Conservation (phyloP, 2,329 filamentous ascomycete species). For the Ciborinia camelliae region DNA sequence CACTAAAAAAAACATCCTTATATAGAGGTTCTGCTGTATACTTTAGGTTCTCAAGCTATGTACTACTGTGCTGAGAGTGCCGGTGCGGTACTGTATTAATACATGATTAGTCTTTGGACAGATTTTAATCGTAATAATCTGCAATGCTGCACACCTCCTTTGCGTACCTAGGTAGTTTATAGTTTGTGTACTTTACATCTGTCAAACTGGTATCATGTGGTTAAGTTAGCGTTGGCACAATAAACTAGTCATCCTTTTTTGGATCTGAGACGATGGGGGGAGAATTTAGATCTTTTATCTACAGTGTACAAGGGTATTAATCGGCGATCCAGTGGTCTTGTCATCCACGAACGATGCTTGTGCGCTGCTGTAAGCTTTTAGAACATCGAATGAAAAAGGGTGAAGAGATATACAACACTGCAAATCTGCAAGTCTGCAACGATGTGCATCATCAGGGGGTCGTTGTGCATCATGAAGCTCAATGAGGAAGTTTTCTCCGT, state of each 20-base stretch:
- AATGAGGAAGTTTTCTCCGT: constrained; percentile 14
- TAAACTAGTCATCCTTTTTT: not conserved
- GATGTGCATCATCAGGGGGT: constrained; percentile 15
- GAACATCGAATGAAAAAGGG: constrained; percentile 5
- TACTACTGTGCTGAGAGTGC: no score
- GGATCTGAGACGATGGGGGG: not conserved
- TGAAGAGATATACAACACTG: constrained; percentile 2
- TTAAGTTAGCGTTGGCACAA: no score
- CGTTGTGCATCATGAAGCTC: constrained; percentile 14
- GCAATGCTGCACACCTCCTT: not conserved
- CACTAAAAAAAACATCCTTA: no score
- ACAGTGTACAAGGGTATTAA: constrained; percentile 12
- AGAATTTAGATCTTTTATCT: constrained; percentile 16
- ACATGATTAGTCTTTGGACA: not conserved
- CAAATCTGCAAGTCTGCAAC: no score
- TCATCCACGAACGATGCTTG: constrained; percentile 6
- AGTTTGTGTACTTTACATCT: no score
- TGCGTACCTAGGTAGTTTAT: no score
- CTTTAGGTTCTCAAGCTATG: not conserved
- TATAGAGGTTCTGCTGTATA: no score
- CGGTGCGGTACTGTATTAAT: no score
- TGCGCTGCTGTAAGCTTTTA: constrained; percentile 8
- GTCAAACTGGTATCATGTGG: not conserved
- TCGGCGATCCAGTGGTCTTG: constrained; percentile 13
- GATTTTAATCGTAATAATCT: not conserved